Evolutionary conservation across 2,329 filamentous ascomycete species (phyloP).

Genomic region (Parafenestella ontariensis): DNA sequence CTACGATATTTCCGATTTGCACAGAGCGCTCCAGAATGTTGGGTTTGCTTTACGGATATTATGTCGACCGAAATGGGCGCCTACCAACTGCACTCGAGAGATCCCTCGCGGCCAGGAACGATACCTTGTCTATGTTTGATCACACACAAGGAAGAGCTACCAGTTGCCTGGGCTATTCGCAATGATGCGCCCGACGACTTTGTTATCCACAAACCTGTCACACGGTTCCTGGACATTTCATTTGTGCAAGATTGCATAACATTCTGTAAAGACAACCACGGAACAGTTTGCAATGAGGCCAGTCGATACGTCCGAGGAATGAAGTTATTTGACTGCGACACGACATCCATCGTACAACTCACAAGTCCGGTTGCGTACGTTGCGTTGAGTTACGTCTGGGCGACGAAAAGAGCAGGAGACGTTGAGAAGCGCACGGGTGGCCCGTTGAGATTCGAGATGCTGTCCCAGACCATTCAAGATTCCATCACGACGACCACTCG

Average conservation of each 20-base stretch:
- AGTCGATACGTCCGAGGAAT: not conserved
- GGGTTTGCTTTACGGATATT: not conserved
- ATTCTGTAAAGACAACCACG: not conserved
- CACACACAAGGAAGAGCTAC: not conserved
- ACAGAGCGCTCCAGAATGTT: not conserved
- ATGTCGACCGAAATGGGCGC: not conserved
- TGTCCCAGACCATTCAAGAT: conserved; percentile 3
- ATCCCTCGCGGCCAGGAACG: not conserved
- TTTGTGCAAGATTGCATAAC: not conserved
- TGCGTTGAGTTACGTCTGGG: too few relatives aligned
- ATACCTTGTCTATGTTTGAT: not conserved
- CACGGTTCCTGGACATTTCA: not conserved
- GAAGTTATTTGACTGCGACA: not conserved
- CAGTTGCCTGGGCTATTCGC: not conserved
- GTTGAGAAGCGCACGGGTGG: too few relatives aligned
- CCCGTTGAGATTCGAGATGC: too few relatives aligned
- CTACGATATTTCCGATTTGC: not conserved
- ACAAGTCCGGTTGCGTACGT: too few relatives aligned
- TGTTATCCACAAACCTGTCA: not conserved
- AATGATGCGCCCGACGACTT: not conserved
- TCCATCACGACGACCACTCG: not conserved
- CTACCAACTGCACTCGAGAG: not conserved
- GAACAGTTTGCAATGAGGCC: not conserved
- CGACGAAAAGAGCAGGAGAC: too few relatives aligned
- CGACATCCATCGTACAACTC: not conserved